phyloP scores from a whole-genome alignment of 1,139 yeast genomes.

The Candida dubliniensis region DNA sequence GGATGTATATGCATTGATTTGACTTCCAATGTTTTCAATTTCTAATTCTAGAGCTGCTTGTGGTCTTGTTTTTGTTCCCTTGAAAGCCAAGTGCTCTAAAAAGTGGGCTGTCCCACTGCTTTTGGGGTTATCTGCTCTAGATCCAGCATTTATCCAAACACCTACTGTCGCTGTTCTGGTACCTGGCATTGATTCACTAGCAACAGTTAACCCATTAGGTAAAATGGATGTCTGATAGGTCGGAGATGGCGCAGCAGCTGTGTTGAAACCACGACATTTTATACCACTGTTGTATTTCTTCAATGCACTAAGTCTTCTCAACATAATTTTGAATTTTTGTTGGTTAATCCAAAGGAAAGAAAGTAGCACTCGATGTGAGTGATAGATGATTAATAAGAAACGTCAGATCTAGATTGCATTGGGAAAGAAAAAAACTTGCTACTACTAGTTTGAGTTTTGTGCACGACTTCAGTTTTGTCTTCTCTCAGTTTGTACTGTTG shows the following conservation, averaged over 20 bases:
- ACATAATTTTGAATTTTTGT: constrained; percentile 6
- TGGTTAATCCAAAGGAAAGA: background rate
- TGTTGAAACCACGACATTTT: constrained; percentile 7
- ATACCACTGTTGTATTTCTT: background rate
- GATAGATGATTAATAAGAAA: background rate
- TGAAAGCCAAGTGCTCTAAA: constrained; percentile 92
- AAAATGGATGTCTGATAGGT: constrained; percentile 27
- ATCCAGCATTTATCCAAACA: constrained; percentile 96
- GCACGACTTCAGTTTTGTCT: too few species aligned
- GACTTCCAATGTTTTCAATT: constrained; percentile 95
- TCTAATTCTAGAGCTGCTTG: constrained; percentile 86
- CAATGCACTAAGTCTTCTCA: constrained; percentile 8
- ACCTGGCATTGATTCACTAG: constrained; percentile 84
- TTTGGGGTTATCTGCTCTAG: constrained; percentile 86
- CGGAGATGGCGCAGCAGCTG: constrained; percentile 18
- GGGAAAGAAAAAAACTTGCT: too few species aligned
- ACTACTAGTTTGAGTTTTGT: too few species aligned
- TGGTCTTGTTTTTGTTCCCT: constrained; percentile 84
- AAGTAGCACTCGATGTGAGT: background rate
- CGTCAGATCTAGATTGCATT: background rate
- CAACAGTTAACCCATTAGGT: constrained; percentile 86
- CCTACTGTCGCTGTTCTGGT: constrained; percentile 96
- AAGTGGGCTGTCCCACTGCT: constrained; percentile 97
- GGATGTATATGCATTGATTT: constrained; percentile 94
- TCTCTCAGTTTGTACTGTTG: too few species aligned